phyloP scores from a whole-genome alignment of 208 protist genomes.

The Porcisia deanei region DNA sequence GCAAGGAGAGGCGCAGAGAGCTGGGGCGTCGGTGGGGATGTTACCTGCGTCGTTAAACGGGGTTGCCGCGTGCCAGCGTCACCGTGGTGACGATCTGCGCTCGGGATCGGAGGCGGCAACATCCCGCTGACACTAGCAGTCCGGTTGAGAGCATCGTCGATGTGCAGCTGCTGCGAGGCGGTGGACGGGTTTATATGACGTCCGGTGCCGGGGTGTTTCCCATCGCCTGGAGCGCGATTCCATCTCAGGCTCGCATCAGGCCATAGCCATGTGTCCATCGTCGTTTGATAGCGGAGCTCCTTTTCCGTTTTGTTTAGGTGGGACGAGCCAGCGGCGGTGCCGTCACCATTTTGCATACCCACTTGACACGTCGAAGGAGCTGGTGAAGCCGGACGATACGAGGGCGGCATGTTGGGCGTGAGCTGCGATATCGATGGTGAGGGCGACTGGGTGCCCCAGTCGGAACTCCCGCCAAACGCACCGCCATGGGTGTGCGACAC shows the following conservation, averaged over 20 bases:
- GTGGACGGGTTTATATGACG: not conserved
- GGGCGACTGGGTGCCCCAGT: not conserved
- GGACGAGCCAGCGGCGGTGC: not conserved
- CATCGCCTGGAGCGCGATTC: not conserved
- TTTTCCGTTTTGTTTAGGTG: not conserved
- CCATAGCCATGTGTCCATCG: slow-evolving; percentile 31
- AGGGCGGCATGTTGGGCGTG: not conserved
- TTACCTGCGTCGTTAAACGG: slow-evolving; percentile 20
- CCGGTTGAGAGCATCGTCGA: slow-evolving; percentile 1
- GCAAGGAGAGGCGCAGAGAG: slow-evolving; percentile 8
- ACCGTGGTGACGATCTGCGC: slow-evolving; percentile 17
- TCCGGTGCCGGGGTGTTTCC: not conserved
- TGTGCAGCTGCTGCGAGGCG: slow-evolving; percentile 9
- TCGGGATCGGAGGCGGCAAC: slow-evolving; percentile 12
- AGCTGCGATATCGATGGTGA: not conserved
- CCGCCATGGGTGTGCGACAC: not conserved
- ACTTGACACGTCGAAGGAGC: not conserved
- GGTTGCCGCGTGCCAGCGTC: not conserved
- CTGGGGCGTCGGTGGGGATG: slow-evolving; percentile 9
- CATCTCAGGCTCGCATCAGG: not conserved
- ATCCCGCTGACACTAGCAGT: not conserved
- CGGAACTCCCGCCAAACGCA: not conserved
- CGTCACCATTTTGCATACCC: not conserved
- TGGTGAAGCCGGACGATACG: not conserved
- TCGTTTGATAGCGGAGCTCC: slow-evolving; percentile 20